These are phyloP conservation scores for Sarocladiaceae sp. DNA, from an alignment of 2,329 filamentous ascomycete genomes.

Conservation along the genomic window DNA sequence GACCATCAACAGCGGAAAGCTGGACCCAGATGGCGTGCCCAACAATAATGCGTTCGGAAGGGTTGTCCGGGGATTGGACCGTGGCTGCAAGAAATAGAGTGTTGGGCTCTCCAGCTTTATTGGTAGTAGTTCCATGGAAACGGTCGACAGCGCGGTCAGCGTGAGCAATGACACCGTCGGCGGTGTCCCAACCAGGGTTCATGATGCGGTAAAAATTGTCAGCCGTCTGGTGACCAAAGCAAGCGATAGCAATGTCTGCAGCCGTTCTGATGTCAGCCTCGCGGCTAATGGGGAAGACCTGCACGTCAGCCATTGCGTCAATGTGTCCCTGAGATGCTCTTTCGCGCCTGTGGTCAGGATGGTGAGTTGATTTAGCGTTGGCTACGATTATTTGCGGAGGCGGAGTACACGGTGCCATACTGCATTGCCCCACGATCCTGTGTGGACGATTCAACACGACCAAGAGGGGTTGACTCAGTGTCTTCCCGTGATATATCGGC, in stretches of 20 bases:
- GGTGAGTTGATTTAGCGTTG: too few relatives aligned
- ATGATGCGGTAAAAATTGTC: conserved; percentile 48
- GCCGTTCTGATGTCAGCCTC: conserved; percentile 23
- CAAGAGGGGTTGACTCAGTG: too few relatives aligned
- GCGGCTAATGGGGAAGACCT: too few relatives aligned
- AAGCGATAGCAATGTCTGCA: conserved; percentile 21
- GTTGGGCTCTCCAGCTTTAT: conserved; percentile 42
- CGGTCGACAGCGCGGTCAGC: conserved; percentile 34
- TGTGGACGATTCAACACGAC: too few relatives aligned
- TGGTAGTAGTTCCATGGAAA: conserved; percentile 33
- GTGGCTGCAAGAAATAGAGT: conserved; percentile 52
- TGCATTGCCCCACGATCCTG: too few relatives aligned
- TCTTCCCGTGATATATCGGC: too few relatives aligned
- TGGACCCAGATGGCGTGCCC: conserved; percentile 55
- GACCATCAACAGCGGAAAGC: conserved; percentile 41
- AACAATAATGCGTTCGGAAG: conserved; percentile 28
- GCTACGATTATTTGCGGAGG: too few relatives aligned
- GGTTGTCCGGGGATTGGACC: conserved; percentile 21
- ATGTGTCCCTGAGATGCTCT: too few relatives aligned
- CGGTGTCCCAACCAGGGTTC: conserved; percentile 52
- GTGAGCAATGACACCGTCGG: conserved; percentile 33
- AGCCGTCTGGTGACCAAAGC: conserved; percentile 45
- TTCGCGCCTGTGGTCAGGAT: too few relatives aligned
- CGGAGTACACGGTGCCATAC: too few relatives aligned
- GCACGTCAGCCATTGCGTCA: too few relatives aligned